These are phyloP conservation scores for Dendrocalamus latiflorus DNA, from an alignment of 202 grass and related monocot species.

Conservation along the genomic window DNA sequence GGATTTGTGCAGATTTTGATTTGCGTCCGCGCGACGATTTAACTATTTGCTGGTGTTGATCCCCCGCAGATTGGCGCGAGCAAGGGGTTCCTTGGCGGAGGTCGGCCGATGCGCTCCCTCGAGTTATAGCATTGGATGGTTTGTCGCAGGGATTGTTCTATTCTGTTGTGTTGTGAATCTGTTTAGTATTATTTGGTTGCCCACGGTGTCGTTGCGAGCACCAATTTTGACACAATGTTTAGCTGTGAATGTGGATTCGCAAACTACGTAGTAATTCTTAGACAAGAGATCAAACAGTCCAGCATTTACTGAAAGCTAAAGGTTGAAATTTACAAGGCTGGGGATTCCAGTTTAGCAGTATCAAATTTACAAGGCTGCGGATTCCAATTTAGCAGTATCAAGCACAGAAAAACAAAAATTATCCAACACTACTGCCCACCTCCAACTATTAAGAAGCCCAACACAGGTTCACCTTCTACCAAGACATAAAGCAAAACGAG, in stretches of 20 bases:
- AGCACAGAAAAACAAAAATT: background rate
- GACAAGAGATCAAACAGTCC: background rate
- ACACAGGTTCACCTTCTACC: background rate
- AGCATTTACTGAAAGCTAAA: background rate
- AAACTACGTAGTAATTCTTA: background rate
- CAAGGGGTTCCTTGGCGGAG: constrained; percentile 41
- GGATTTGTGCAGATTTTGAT: background rate
- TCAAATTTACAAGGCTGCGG: too few relatives aligned
- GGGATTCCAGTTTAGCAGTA: too few relatives aligned
- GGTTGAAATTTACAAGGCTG: background rate
- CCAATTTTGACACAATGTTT: background rate
- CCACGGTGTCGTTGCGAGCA: background rate
- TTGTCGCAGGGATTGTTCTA: background rate
- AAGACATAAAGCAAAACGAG: background rate
- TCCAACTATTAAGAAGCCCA: background rate
- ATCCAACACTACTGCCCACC: background rate
- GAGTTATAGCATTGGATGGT: constrained; percentile 27
- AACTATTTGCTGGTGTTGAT: background rate
- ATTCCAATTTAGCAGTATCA: background rate
- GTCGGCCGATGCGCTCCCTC: constrained; percentile 29
- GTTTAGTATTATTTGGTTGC: background rate
- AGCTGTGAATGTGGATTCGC: constrained; percentile 1
- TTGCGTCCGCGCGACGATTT: background rate
- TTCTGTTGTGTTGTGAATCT: background rate
- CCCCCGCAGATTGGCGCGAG: constrained; percentile 43